Percentiles rank a stretch among this genome's conserved stretches.
These are phyloP conservation scores for Fomitopsis serialis DNA, from an alignment of 768 basidiomycete species.

Conservation along the genomic window DNA sequence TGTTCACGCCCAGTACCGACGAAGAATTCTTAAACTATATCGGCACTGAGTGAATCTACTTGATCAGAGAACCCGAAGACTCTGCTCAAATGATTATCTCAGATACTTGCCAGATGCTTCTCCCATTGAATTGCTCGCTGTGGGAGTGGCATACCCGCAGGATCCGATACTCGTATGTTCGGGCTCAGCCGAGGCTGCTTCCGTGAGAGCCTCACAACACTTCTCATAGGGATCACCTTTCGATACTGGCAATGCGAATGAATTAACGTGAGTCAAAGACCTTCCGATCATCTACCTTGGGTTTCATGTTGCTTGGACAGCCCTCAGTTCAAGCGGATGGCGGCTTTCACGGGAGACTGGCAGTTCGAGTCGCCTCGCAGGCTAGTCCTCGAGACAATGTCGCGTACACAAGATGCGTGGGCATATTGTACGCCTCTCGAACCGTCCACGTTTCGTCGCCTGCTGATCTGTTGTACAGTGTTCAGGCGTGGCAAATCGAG, in stretches of 20 bases:
- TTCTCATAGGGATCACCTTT: neutral
- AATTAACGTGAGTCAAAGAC: neutral
- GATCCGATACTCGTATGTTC: neutral
- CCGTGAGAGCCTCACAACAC: neutral
- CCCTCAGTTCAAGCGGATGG: constrained; percentile 20
- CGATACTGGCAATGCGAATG: neutral
- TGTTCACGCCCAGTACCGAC: neutral
- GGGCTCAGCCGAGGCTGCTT: neutral
- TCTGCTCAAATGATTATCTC: too few relatives aligned
- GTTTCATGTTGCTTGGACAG: neutral
- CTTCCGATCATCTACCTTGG: neutral
- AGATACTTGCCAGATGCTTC: neutral
- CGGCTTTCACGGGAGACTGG: constrained; percentile 20
- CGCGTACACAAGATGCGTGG: constrained; percentile 1
- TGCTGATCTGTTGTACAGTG: neutral
- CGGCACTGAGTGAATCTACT: neutral
- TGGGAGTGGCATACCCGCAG: neutral
- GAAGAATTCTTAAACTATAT: constrained; percentile 1
- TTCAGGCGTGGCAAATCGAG: neutral
- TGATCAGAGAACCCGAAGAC: neutral
- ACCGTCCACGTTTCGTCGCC: neutral
- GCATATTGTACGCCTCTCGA: constrained; percentile 3
- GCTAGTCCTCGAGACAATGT: constrained; percentile 5
- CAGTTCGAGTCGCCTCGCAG: constrained; percentile 16
- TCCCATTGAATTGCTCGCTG: neutral